phyloP scores from a whole-genome alignment of 164 flowering plant species.

The Saururus chinensis region DNA sequence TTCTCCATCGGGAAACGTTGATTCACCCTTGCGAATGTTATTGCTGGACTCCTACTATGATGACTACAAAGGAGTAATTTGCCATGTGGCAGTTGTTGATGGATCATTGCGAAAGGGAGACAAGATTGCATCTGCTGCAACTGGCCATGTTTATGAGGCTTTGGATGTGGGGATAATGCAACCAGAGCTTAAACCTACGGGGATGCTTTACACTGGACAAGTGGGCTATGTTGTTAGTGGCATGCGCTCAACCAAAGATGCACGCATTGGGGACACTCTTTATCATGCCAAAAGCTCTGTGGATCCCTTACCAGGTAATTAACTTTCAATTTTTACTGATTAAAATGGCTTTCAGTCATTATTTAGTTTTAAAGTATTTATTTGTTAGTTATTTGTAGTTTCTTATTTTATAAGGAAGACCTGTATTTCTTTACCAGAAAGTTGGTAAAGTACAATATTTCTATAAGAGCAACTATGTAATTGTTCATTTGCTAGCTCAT shows the following conservation, averaged over 20 bases:
- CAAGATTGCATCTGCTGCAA: constrained; percentile 78
- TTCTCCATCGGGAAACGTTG: constrained; percentile 70
- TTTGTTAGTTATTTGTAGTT: too few species aligned
- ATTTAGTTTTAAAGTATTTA: too few species aligned
- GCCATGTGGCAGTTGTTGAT: constrained; percentile 98
- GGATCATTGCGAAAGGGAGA: constrained; percentile 78
- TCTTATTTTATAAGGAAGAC: too few species aligned
- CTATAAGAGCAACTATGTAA: too few species aligned
- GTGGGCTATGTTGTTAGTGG: constrained; percentile 92
- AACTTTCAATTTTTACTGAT: not conserved
- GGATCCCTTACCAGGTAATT: constrained; percentile 80
- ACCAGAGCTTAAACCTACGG: constrained; percentile 84
- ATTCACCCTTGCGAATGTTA: constrained; percentile 72
- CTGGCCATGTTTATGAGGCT: constrained; percentile 72
- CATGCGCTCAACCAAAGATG: constrained; percentile 95
- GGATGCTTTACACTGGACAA: constrained; percentile 84
- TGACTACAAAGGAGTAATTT: constrained; percentile 93
- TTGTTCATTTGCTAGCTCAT: too few species aligned
- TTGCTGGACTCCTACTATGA: constrained; percentile 92
- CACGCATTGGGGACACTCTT: constrained; percentile 90
- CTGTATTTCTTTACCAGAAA: too few species aligned
- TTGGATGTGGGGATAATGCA: constrained; percentile 91
- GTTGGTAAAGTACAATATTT: too few species aligned
- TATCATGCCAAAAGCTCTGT: constrained; percentile 36
- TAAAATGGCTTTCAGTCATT: too few species aligned